Conservation (phyloP, 805 yeast genomes). For the Myxozyma melibiosi region DNA sequence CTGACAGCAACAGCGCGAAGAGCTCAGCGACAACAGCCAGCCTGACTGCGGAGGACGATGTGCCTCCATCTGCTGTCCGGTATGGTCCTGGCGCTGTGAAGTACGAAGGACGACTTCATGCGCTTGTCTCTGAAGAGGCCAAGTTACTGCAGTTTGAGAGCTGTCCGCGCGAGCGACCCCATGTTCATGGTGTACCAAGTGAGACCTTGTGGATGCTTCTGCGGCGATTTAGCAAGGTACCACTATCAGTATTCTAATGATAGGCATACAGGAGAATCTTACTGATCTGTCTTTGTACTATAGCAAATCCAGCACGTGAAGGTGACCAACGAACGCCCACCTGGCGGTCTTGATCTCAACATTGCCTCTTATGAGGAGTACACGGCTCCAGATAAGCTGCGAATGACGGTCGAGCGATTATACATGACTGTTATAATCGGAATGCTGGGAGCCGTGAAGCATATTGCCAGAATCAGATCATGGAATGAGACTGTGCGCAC, state of each 20-base stretch:
- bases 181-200: background rate
- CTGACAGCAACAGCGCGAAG: too few relatives aligned
- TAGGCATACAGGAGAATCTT: background rate
- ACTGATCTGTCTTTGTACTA: background rate
- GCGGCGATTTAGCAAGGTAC: slow-evolving; percentile 19
- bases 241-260: background rate
- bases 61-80: background rate
- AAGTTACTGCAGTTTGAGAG: background rate
- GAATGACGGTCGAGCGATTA: slow-evolving; percentile 14
- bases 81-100: slow-evolving; percentile 8
- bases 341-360: slow-evolving; percentile 14
- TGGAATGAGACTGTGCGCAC: slow-evolving; percentile 24
- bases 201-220: slow-evolving; percentile 14
- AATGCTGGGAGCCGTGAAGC: background rate
- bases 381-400: slow-evolving; percentile 21
- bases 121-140: background rate
- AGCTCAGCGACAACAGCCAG: too few relatives aligned
- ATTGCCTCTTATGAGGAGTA: slow-evolving; percentile 16
- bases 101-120: background rate
- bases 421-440: slow-evolving; percentile 19
- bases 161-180: background rate
- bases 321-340: background rate
- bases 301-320: slow-evolving; percentile 17
- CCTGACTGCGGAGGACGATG: too few relatives aligned
- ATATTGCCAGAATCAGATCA: slow-evolving; percentile 19